Percentiles rank a stretch among this genome's conserved stretches.
Conservation (phyloP, 495 filamentous ascomycete genomes). For the Immersiella caudata region DNA sequence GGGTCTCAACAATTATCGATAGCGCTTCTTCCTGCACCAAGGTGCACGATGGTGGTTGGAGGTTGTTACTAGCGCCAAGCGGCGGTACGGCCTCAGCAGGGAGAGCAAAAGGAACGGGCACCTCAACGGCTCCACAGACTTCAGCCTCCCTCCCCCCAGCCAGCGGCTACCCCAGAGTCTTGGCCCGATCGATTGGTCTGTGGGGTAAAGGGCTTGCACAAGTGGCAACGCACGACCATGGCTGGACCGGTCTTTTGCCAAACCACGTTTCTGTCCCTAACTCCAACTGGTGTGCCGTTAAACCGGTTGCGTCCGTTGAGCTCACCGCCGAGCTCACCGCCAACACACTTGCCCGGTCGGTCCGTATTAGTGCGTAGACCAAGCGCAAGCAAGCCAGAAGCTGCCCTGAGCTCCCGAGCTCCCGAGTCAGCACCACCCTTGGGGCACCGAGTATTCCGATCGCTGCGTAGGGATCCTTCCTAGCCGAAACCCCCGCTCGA, state of each 20-base stretch:
- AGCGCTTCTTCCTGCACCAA: background rate
- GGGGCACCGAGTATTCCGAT: no score
- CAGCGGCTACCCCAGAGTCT: conserved; percentile 15
- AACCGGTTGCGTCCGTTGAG: no score
- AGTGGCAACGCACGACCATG: background rate
- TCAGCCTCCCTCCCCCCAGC: background rate
- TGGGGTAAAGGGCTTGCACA: conserved; percentile 7
- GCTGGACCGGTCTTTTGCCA: background rate
- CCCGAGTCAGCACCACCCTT: no score
- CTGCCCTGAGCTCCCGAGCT: no score
- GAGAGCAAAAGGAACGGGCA: conserved; percentile 4
- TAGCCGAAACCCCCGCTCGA: no score
- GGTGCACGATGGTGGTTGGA: background rate
- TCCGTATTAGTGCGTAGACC: no score
- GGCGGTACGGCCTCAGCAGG: background rate
- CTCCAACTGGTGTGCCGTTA: no score
- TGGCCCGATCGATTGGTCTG: conserved; percentile 12
- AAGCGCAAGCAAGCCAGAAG: no score
- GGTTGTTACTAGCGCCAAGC: background rate
- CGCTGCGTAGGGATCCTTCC: no score
- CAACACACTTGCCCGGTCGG: no score
- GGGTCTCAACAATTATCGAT: background rate
- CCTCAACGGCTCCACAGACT: conserved; percentile 3
- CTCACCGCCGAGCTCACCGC: no score
- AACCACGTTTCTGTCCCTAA: background rate